Evolutionary conservation across 2,329 filamentous ascomycete genomes (phyloP).

Genomic region (Colletotrichum spinosum): DNA sequence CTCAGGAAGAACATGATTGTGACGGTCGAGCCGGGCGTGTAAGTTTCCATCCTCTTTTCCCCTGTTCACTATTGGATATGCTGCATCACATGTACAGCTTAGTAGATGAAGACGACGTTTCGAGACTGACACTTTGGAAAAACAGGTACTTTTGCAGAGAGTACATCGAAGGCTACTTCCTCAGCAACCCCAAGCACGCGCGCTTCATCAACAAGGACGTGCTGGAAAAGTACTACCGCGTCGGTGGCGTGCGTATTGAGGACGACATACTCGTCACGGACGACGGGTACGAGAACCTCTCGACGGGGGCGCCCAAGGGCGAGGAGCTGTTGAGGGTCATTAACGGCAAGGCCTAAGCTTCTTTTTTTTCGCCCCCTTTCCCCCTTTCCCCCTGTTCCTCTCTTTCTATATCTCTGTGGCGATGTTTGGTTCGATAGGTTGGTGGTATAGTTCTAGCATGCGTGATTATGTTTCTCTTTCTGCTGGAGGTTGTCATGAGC

Average conservation of each 20-base stretch:
- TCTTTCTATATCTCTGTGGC: too few relatives aligned
- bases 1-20: constrained; percentile 75
- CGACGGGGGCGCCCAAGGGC: constrained; percentile 77
- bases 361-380: neutral
- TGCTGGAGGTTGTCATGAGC: too few relatives aligned
- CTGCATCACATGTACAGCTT: neutral
- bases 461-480: too few relatives aligned
- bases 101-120: too few relatives aligned
- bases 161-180: constrained; percentile 77
- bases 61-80: neutral
- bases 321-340: constrained; percentile 76
- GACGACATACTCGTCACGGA: constrained; percentile 87
- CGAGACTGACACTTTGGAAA: constrained; percentile 16
- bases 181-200: constrained; percentile 67
- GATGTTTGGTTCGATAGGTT: too few relatives aligned
- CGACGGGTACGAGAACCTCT: constrained; percentile 85
- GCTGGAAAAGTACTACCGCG: constrained; percentile 76
- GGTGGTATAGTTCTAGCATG: too few relatives aligned
- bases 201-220: constrained; percentile 74
- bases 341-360: constrained; percentile 47
- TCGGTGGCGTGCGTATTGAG: constrained; percentile 94
- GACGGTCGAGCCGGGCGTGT: constrained; percentile 83
- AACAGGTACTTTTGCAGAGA: constrained; percentile 78
- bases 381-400: neutral
- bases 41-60: constrained; percentile 43